Evolutionary conservation across 768 basidiomycete species (phyloP).

Genomic region (Lentinus tigrinus): DNA sequence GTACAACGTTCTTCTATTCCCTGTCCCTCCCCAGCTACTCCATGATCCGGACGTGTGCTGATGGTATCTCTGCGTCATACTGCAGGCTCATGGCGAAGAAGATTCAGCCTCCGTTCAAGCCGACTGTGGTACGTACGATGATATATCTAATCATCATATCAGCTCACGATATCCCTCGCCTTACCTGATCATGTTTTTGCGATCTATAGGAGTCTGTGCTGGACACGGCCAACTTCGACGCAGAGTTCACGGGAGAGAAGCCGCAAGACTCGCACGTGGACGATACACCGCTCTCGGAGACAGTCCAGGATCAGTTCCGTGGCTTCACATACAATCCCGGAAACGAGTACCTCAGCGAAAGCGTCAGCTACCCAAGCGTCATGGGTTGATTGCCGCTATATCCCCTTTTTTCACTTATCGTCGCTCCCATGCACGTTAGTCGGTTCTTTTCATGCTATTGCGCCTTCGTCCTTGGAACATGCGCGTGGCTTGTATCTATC

Average conservation of each 20-base stretch:
- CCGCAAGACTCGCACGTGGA: conserved; percentile 95
- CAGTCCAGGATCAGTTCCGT: conserved; percentile 94
- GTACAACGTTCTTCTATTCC: conserved; percentile 17
- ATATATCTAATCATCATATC: neutral
- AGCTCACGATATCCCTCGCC: neutral
- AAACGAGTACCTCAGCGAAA: conserved; percentile 83
- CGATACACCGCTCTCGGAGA: conserved; percentile 89
- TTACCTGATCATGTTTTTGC: neutral
- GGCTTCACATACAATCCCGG: conserved; percentile 89
- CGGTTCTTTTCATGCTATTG: neutral
- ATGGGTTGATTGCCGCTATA: conserved; percentile 23
- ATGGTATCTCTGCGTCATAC: conserved; percentile 1
- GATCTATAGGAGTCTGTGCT: conserved; percentile 75
- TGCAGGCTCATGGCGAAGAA: conserved; percentile 82
- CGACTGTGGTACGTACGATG: conserved; percentile 72
- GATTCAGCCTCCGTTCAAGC: conserved; percentile 97
- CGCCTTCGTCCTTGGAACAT: too few relatives aligned
- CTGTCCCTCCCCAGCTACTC: neutral
- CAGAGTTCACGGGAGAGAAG: conserved; percentile 95
- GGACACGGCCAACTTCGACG: conserved; percentile 95
- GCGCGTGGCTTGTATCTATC: too few relatives aligned
- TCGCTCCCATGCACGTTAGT: neutral
- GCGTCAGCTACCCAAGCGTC: conserved; percentile 57
- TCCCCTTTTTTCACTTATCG: neutral
- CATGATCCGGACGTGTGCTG: neutral